Evolutionary conservation across 768 basidiomycete species (phyloP).

Genomic region (Crassisporium funariophilum): DNA sequence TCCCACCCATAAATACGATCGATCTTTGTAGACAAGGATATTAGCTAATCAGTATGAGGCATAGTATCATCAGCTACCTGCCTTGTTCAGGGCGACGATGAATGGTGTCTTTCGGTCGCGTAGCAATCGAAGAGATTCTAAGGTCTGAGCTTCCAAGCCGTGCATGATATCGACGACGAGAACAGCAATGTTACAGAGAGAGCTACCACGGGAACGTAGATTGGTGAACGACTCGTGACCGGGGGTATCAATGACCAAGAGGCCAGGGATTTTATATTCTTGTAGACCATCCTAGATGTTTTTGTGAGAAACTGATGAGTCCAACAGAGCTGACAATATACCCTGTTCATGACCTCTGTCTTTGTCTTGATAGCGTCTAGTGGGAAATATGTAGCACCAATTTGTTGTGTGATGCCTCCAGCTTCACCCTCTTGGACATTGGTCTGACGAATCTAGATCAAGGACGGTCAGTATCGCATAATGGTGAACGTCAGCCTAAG

Average conservation of each 20-base stretch:
- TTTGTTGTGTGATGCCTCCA: constrained; percentile 99
- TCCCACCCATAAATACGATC: constrained; percentile 98
- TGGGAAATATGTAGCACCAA: constrained; percentile 99
- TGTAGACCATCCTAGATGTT: constrained; percentile 70
- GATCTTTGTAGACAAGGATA: constrained; percentile 54
- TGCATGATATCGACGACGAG: constrained; percentile 99
- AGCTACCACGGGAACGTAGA: constrained; percentile 91
- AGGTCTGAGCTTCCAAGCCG: constrained; percentile 95
- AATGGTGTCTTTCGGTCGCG: constrained; percentile 96
- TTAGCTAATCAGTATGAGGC: background rate
- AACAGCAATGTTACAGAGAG: constrained; percentile 97
- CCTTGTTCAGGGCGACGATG: constrained; percentile 98
- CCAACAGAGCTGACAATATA: constrained; percentile 25
- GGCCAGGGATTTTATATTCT: constrained; percentile 96
- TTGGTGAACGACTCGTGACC: constrained; percentile 99
- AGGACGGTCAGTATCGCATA: background rate
- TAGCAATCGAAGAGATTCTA: constrained; percentile 92
- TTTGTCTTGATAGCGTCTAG: constrained; percentile 92
- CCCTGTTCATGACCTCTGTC: constrained; percentile 92
- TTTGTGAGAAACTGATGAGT: background rate
- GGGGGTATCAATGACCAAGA: constrained; percentile 96
- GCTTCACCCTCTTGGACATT: constrained; percentile 99
- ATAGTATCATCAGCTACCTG: constrained; percentile 25
- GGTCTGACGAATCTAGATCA: constrained; percentile 93
- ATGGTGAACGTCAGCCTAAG: background rate